Conservation (phyloP, 495 filamentous ascomycete species). For the Neurospora tetrasperma region DNA sequence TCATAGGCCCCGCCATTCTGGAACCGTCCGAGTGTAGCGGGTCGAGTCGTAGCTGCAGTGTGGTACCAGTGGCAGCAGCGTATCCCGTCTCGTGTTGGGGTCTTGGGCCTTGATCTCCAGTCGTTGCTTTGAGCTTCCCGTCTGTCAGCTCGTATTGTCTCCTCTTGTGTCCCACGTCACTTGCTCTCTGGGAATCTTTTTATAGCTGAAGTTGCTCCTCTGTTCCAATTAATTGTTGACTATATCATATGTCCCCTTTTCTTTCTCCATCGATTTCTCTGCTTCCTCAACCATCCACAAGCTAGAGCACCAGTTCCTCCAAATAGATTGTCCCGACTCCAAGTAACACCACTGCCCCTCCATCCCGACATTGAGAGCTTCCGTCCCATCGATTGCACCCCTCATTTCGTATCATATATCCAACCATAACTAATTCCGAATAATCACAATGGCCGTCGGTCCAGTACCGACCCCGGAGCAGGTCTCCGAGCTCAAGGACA, state of each 20-base stretch:
- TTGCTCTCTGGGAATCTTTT: neutral
- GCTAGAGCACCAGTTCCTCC: neutral
- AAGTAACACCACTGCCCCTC: neutral
- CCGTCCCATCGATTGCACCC: neutral
- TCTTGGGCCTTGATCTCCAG: neutral
- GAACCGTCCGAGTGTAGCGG: neutral
- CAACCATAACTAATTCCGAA: neutral
- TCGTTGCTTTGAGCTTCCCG: neutral
- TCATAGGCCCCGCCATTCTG: neutral
- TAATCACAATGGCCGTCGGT: neutral
- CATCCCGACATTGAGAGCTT: neutral
- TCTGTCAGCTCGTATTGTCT: neutral
- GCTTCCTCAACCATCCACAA: neutral
- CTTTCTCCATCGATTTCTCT: neutral
- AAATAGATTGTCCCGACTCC: neutral
- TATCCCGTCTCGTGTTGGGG: neutral
- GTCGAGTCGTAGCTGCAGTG: neutral
- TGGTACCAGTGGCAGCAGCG: neutral
- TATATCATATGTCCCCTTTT: neutral
- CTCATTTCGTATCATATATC: neutral
- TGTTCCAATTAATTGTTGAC: neutral
- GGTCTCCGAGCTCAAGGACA: constrained; percentile 60
- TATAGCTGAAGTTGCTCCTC: neutral
- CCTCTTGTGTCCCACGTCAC: neutral
- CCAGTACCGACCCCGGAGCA: constrained; percentile 53